A percentile compares a stretch with the other conserved stretches of the same genome.
phyloP scores from a whole-genome alignment of 2,329 filamentous ascomycete genomes.

The Colletotrichum plurivorum region DNA sequence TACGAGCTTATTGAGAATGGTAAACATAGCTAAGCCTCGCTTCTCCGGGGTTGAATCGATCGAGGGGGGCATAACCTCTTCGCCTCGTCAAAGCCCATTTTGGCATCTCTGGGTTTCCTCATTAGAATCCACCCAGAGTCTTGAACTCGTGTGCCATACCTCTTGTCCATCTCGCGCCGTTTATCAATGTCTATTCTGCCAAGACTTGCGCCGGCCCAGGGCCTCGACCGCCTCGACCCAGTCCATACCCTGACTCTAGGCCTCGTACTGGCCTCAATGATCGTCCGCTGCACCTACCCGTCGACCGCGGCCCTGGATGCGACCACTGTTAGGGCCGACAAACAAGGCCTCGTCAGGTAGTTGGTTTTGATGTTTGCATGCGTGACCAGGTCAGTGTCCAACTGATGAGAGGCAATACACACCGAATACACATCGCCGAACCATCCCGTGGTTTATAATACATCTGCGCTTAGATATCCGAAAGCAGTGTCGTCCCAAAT shows the following conservation, averaged over 20 bases:
- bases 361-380: not conserved
- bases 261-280: constrained; percentile 51
- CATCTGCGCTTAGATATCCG: no score
- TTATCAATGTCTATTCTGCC: constrained; percentile 46
- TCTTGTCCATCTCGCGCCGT: constrained; percentile 46
- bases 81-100: constrained; percentile 39
- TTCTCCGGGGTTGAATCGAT: constrained; percentile 37
- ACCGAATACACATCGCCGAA: no score
- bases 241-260: constrained; percentile 51
- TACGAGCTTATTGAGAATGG: not conserved
- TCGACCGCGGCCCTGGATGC: constrained; percentile 57
- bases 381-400: not conserved
- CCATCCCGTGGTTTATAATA: no score
- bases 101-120: constrained; percentile 35
- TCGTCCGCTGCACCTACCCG: constrained; percentile 52
- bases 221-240: constrained; percentile 49
- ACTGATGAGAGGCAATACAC: no score
- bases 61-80: constrained; percentile 31
- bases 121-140: constrained; percentile 18
- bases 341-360: constrained; percentile 51
- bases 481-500: no score
- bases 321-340: constrained; percentile 51
- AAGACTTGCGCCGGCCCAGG: constrained; percentile 49
- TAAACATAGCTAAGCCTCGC: constrained; percentile 32
- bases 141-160: constrained; percentile 46